Percentiles rank a stretch among this genome's conserved stretches.
Conservation (phyloP, 1,284 basidiomycete genomes). For the Bjerkandera adusta region DNA sequence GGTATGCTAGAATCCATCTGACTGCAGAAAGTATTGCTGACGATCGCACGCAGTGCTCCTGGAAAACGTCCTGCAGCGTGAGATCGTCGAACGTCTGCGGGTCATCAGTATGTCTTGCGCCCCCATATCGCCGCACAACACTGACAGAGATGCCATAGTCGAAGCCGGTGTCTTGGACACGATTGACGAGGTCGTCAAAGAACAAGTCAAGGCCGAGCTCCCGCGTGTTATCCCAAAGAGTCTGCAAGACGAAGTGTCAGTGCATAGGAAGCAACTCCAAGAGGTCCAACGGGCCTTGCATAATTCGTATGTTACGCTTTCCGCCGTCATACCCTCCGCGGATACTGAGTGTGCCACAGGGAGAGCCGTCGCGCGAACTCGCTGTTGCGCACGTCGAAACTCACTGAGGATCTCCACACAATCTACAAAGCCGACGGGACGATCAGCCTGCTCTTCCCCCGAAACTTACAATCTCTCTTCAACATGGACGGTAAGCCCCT, state of each 20-base stretch:
- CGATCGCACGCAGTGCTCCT: conserved; percentile 37
- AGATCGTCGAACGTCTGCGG: conserved; percentile 43
- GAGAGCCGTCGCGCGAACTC: conserved; percentile 54
- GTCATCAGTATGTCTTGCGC: conserved; percentile 35
- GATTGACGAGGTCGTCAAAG: conserved; percentile 45
- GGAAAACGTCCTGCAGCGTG: conserved; percentile 40
- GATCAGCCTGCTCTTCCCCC: conserved; percentile 43
- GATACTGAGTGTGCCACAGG: conserved; percentile 32
- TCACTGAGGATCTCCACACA: conserved; percentile 39
- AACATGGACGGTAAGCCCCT: conserved; percentile 39
- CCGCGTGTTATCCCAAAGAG: conserved; percentile 42
- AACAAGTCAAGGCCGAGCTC: conserved; percentile 43
- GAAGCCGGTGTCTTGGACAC: conserved; percentile 41
- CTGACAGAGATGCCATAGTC: conserved; percentile 29
- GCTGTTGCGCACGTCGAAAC: conserved; percentile 37
- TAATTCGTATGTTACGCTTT: conserved; percentile 45
- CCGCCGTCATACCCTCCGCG: neutral
- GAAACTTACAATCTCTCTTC: conserved; percentile 44
- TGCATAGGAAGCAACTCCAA: conserved; percentile 45
- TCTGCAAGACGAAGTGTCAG: conserved; percentile 45
- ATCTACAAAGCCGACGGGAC: conserved; percentile 44
- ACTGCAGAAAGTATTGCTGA: neutral
- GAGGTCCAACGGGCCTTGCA: conserved; percentile 47
- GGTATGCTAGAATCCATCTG: conserved; percentile 24
- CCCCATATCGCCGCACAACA: neutral